phyloP scores from a whole-genome alignment of 805 yeast species.

The Barnettozyma salicaria region DNA sequence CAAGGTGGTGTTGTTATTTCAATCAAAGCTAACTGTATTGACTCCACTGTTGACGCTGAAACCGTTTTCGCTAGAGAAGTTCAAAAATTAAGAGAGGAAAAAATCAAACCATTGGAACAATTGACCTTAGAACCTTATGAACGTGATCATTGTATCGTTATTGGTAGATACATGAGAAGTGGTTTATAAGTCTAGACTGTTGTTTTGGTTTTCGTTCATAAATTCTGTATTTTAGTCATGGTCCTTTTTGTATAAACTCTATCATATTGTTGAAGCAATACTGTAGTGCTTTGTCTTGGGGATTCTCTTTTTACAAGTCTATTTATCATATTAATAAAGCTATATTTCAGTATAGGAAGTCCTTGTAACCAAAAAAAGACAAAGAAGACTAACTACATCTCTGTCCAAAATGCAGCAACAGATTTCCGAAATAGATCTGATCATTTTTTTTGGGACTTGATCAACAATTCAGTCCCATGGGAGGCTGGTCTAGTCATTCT shows the following conservation, averaged over 20 bases:
- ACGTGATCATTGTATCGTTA: conserved; percentile 99
- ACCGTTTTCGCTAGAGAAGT: conserved; percentile 99
- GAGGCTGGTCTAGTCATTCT: too few species aligned
- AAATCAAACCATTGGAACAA: conserved; percentile 97
- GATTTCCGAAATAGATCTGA: too few species aligned
- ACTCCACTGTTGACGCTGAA: conserved; percentile 98
- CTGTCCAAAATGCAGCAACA: too few species aligned
- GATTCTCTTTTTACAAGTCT: too few species aligned
- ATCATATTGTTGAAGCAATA: conserved; percentile 1
- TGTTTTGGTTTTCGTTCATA: conserved; percentile 8
- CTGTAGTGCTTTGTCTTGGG: too few species aligned
- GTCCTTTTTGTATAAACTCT: conserved; percentile 3
- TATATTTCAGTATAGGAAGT: too few species aligned
- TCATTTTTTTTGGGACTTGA: too few species aligned
- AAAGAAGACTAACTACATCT: too few species aligned
- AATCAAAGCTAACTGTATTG: conserved; percentile 99
- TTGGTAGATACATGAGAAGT: conserved; percentile 93
- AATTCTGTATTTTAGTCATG: conserved; percentile 13
- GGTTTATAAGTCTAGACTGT: conserved; percentile 38
- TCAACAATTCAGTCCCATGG: too few species aligned
- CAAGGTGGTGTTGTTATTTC: conserved; percentile 98
- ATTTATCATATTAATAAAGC: too few species aligned
- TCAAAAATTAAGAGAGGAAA: conserved; percentile 97
- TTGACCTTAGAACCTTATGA: conserved; percentile 98
- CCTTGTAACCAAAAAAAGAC: too few species aligned